These are phyloP conservation scores for Citrus unshiu DNA, from an alignment of 345 rosid genomes.

Conservation along the genomic window DNA sequence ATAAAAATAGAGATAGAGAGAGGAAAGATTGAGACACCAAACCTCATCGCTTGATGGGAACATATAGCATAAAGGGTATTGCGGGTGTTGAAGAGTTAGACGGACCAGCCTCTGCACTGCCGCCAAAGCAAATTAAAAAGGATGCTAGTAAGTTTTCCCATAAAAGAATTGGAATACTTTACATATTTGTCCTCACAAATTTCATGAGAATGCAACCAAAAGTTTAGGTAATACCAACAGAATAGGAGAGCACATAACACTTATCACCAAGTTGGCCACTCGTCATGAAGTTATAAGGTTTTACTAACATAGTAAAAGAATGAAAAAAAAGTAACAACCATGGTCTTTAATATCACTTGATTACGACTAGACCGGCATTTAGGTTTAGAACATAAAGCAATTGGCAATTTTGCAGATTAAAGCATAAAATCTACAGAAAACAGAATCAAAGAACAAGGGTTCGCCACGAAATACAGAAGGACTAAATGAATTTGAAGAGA, in stretches of 20 bases:
- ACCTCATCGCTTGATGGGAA: conserved; percentile 71
- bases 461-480: not conserved
- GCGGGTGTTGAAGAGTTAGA: conserved; percentile 57
- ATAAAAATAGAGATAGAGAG: not conserved
- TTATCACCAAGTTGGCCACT: not conserved
- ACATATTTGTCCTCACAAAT: not conserved
- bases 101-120: conserved; percentile 75
- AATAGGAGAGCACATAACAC: not conserved
- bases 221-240: not conserved
- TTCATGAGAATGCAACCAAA: not conserved
- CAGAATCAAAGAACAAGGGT: too few relatives aligned
- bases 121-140: conserved; percentile 36
- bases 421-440: not conserved
- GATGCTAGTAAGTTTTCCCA: conserved; percentile 3
- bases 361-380: not conserved
- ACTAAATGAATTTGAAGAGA: not conserved
- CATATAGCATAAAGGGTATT: conserved; percentile 40
- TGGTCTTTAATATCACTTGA: not conserved
- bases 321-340: not conserved
- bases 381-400: not conserved
- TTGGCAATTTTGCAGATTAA: not conserved
- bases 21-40: conserved; percentile 15
- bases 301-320: not conserved
- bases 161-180: not conserved
- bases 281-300: not conserved